Evolutionary conservation across 75 land plant genomes (phyloP), one percentile per base, ranked within the genome.

Genomic region (Larix kaempferi): DNA sequence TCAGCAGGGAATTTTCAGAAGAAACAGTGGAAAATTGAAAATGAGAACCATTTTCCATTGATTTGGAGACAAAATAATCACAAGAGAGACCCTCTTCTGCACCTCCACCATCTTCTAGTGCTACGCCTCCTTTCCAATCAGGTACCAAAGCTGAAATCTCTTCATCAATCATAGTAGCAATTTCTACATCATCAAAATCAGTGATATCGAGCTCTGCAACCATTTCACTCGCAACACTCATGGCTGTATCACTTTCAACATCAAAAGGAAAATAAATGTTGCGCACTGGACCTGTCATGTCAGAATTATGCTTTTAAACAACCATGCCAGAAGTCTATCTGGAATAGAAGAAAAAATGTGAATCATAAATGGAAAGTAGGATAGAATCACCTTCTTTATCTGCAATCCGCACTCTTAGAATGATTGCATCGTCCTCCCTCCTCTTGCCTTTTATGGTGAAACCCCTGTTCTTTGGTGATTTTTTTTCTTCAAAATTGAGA

Each of bases 401-500:
- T 23, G 84, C 88, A 80, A 88, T 91, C 62, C 93, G 91, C 25
- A 93, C 91, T 86, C 88, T 91, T 52, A 95, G 86, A 75, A 90
- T 91, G 71, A 95, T 84, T 67, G 97, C 81, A 16, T 90, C 92
- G 69, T 94, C 92, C 52, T 95, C 94, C 35, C 86, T 91, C 77
- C 84, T 82, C 59, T 87, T 91, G 19, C 97, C 96, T 41, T 95
- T 91, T 71, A 95, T 93, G 21, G 83, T 90, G 85, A 95, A 94
- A 65, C 89, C 86, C 25, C 86, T 87, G 73, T 79, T 83, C 59
- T 80, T 74, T 35, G 64, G 11, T 19, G 65, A 37, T 37, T 52
- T 19, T 3, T 64, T 66, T 52, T 64, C 35, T 37, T 3, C 29
- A 26, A 23, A 72, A 21, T 74, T 17, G 55, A 25, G 41, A 23